A percentile compares a stretch with the other conserved stretches of the same genome.
These are phyloP conservation scores for Eucalyptus guilfoylei DNA, from an alignment of 345 rosid species.

Conservation along the genomic window DNA sequence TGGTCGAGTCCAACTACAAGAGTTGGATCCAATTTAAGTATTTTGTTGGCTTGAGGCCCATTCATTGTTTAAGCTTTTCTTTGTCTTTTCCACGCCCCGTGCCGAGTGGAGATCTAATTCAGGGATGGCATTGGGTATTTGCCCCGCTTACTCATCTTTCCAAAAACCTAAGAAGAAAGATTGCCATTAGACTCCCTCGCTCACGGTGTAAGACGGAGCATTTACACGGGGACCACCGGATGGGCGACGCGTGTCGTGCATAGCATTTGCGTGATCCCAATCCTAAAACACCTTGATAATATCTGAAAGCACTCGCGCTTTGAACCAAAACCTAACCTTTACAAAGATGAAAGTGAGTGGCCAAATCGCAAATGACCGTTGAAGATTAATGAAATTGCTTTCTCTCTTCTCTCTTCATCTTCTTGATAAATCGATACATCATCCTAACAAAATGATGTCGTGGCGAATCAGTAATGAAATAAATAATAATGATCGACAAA, in stretches of 20 bases:
- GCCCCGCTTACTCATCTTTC: neutral
- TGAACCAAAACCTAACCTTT: neutral
- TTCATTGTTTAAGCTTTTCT: neutral
- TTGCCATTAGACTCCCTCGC: neutral
- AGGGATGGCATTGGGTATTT: neutral
- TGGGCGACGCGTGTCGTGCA: neutral
- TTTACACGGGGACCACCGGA: neutral
- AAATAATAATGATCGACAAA: neutral
- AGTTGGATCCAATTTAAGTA: neutral
- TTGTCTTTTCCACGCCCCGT: neutral
- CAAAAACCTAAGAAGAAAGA: neutral
- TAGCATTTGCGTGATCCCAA: neutral
- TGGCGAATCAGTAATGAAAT: neutral
- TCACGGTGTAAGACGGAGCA: too few species aligned
- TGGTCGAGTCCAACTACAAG: neutral
- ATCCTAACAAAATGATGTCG: too few species aligned
- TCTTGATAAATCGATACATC: neutral
- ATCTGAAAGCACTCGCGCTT: neutral
- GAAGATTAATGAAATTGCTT: neutral
- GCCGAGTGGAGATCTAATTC: neutral
- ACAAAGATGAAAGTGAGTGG: neutral
- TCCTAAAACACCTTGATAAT: neutral
- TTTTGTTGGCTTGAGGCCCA: neutral
- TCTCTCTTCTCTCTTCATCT: neutral
- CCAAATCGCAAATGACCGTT: too few species aligned